Percentiles rank a stretch among this genome's conserved stretches.
Evolutionary conservation across 129 eudicot species (phyloP).

Genomic region (Rutidosis leptorrhynchoides): DNA sequence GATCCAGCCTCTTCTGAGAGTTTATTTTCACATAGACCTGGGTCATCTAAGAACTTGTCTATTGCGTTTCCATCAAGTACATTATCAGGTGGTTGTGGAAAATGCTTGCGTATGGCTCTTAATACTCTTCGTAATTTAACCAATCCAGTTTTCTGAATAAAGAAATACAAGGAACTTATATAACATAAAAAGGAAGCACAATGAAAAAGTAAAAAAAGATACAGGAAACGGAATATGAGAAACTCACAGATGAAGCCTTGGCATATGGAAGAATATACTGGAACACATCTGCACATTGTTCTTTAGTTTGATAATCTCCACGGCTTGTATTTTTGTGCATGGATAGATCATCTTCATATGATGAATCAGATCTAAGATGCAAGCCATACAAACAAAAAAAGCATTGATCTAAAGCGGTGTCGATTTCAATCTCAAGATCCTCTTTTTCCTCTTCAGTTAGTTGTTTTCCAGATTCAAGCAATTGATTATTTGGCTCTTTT

Average conservation of each 20-base stretch:
- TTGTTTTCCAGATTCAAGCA: slow-evolving; percentile 41
- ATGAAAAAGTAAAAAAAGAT: slow-evolving; percentile 3
- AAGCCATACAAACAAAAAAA: slow-evolving; percentile 93
- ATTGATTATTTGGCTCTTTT: slow-evolving; percentile 37
- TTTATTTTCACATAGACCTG: slow-evolving; percentile 73
- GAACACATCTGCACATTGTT: slow-evolving; percentile 98
- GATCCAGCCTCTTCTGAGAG: slow-evolving; percentile 90
- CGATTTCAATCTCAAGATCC: slow-evolving; percentile 86
- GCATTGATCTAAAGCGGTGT: slow-evolving; percentile 87
- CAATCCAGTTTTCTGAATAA: slow-evolving; percentile 75
- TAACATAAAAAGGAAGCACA: not conserved
- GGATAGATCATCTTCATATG: slow-evolving; percentile 75
- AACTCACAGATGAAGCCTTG: slow-evolving; percentile 87
- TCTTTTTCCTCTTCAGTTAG: slow-evolving; percentile 85
- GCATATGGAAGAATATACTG: slow-evolving; percentile 94
- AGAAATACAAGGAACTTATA: slow-evolving; percentile 6
- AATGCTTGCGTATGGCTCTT: slow-evolving; percentile 95
- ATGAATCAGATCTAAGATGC: slow-evolving; percentile 85
- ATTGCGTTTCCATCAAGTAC: slow-evolving; percentile 72
- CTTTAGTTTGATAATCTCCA: slow-evolving; percentile 96
- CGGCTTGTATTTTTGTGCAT: slow-evolving; percentile 83
- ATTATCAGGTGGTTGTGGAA: slow-evolving; percentile 84
- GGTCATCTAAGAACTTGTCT: slow-evolving; percentile 81
- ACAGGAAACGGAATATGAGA: not conserved
- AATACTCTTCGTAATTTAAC: slow-evolving; percentile 85